phyloP scores from a whole-genome alignment of 306 rosid species.

The Abrus pulchellus region DNA sequence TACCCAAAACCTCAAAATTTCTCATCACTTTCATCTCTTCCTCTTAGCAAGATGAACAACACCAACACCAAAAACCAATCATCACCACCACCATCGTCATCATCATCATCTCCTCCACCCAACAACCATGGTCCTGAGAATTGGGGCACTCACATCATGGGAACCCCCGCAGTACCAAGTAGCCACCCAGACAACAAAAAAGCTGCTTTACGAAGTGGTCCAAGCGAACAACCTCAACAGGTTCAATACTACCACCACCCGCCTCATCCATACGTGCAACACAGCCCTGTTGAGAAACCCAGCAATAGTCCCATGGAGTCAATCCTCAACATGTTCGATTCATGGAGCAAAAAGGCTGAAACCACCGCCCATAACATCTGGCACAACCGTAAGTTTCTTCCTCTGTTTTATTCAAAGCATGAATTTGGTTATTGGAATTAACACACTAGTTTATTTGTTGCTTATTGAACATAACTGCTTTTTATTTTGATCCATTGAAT shows the following conservation, averaged over 20 bases:
- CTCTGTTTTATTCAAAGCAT: neutral
- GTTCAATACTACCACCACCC: conserved; percentile 33
- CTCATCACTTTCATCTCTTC: neutral
- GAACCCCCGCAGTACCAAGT: conserved; percentile 53
- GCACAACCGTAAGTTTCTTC: conserved; percentile 56
- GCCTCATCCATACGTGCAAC: conserved; percentile 50
- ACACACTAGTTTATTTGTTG: too few relatives aligned
- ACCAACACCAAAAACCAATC: neutral
- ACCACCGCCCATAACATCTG: conserved; percentile 58
- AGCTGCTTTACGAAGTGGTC: conserved; percentile 50
- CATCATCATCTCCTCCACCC: neutral
- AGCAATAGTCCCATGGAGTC: conserved; percentile 57
- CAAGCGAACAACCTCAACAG: conserved; percentile 9
- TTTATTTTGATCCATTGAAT: too few relatives aligned
- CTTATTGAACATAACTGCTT: too few relatives aligned
- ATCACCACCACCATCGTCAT: neutral
- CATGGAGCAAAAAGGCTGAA: conserved; percentile 63
- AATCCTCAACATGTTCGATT: conserved; percentile 55
- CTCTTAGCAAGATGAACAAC: neutral
- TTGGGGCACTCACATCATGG: conserved; percentile 62
- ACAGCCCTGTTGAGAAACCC: conserved; percentile 47
- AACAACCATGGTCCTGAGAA: conserved; percentile 9
- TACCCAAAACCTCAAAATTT: neutral
- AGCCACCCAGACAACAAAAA: conserved; percentile 61
- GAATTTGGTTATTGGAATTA: too few relatives aligned